Conservation (phyloP, 192 early-diverging fungal species). For the Backusella macrospora region DNA sequence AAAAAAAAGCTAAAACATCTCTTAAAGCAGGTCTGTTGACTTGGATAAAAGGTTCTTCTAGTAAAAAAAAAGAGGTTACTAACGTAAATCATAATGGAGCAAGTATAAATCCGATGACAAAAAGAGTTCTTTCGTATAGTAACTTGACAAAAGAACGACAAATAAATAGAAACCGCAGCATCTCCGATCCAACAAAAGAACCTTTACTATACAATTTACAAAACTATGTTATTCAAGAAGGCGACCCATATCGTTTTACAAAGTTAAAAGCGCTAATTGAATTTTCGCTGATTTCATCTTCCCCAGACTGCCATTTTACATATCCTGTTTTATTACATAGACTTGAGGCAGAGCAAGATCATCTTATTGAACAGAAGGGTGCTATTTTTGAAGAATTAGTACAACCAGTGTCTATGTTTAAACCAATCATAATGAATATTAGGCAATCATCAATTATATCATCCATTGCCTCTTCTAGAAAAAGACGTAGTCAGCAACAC, state of each 20-base stretch:
- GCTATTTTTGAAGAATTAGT: background rate
- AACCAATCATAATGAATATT: slow-evolving; percentile 36
- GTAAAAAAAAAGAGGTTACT: background rate
- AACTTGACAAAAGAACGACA: background rate
- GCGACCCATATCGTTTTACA: slow-evolving; percentile 45
- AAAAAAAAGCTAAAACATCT: background rate
- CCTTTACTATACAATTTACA: background rate
- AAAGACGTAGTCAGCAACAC: background rate
- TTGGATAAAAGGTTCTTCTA: background rate
- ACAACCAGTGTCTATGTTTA: slow-evolving; percentile 20
- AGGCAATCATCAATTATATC: slow-evolving; percentile 21
- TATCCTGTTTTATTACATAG: slow-evolving; percentile 72
- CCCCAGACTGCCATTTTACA: slow-evolving; percentile 78
- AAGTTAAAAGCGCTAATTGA: slow-evolving; percentile 52
- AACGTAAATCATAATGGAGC: background rate
- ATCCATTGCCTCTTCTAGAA: background rate
- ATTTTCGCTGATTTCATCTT: slow-evolving; percentile 71
- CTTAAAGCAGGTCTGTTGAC: slow-evolving; percentile 2
- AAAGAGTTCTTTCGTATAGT: background rate
- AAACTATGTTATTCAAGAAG: background rate
- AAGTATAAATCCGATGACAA: background rate
- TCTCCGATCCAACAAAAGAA: background rate
- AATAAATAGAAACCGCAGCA: background rate
- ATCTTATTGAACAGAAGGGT: slow-evolving; percentile 16
- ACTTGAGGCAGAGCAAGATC: slow-evolving; percentile 58